Base-by-base conservation (phyloP, 2,329 filamentous ascomycete species). In the Cladophialophora exuberans region DNA sequence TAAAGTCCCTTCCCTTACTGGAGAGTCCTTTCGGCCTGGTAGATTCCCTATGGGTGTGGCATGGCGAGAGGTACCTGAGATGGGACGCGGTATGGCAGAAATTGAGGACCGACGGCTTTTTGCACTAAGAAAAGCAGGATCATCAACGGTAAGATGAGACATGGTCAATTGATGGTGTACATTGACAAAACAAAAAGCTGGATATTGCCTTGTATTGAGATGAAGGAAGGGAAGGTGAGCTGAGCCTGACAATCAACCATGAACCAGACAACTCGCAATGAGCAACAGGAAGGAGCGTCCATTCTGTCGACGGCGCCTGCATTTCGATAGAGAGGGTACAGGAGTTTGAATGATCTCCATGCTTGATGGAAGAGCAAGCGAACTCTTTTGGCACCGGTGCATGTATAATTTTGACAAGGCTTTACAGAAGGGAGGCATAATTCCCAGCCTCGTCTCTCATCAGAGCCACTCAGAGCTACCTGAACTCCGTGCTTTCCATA, bases 61-160 rank as follows among this genome's bases (percentile, higher is more conserved):
- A 30, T 38, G 46, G 25, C 54, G 54, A 33, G 54, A 57, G 6
- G 50, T 57, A 15, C 54, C 54, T 20, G 57, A 44, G 28, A 44
- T 38, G n/a, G 57, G 54, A 41, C 47, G 39, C 15, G 54, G 57
- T 33, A 57, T 60, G 11, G 53, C 54, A 33, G 57, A 60, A 15
- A 56, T 15, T 6, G 43, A 57, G 20, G 51, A 57, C 7, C 51
- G 54, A 31, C 54, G 41, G 35, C 54, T 54, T 31, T 17, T 45
- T 13, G 52, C 56, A 31, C 52, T 55, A 43, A 59, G 42, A 17
- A 33, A 48, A 18, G 41, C 35, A 36, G 44, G 30, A 28, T 59
- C 48, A 18, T 28, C 11, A 18, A 42, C 25, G 18, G 38, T 11
- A 13, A 39, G 17, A 10, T 35, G 13, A 22, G 38, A 25, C 23